Base-by-base conservation (phyloP, 129 eudicot species). In the Tanacetum coccineum region DNA sequence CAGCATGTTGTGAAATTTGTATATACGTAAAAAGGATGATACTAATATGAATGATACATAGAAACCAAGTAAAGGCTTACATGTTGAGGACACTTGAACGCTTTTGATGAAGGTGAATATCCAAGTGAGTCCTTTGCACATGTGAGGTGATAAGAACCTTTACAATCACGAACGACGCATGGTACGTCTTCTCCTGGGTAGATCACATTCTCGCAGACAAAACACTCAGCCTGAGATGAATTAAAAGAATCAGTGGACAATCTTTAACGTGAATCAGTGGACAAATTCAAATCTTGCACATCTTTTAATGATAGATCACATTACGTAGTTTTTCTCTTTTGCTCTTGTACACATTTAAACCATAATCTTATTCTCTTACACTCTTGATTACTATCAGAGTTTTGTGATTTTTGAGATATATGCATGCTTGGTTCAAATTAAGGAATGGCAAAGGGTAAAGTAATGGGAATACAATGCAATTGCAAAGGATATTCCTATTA, bases 71-170 rank as follows among this genome's bases (percentile, higher is more conserved):
- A 56, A 22, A 65, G 67, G 63, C 28, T 71, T 89, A 93, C 99
- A 81, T 93, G 99, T 75, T 82, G 99, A 68, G 92, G 99, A 73
- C 99, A 93, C 76, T 93, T 93, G 73, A 93, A 84, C 56, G 78
- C 65, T 67, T 81, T 81, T 52, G 75, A 66, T 17, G 82, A 78
- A 55, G 84, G 74, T 44, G 47, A 81, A 40, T 68, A 52, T 47
- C 82, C 79, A 49, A 80, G 82, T 55, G 59, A 74, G 50, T 84
- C 74, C 48, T 56, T 73, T 47, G 86, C 92, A 77, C 99, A 93
- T 73, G 20, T 56, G 21, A 84, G 64, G 74, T 93, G 99, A 76
- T 78, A 93, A 28, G 78, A 72, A 61, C 74, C 75, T 67, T 57
- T 70, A 84, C 99, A 93, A 30, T 78, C 89, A 50, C 81, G 92